A percentile compares a stretch with the other conserved stretches of the same genome.
Conservation (phyloP, 2,329 filamentous ascomycete genomes). For the Sporothrix brunneoviolacea region DNA sequence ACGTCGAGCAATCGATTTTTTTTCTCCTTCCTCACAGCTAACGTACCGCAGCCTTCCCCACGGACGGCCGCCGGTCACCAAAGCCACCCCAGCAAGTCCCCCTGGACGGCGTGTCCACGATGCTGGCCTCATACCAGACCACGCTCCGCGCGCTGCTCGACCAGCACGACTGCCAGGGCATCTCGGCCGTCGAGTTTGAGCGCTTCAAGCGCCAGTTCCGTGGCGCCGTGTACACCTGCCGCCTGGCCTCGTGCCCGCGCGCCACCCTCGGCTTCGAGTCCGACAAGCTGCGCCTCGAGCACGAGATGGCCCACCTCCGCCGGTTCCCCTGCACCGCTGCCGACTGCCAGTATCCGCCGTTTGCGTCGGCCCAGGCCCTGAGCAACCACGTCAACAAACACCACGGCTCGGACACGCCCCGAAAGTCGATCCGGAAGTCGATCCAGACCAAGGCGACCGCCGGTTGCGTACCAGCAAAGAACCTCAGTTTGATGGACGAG, state of each 20-base stretch:
- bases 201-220: constrained; percentile 11
- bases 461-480: too few species aligned
- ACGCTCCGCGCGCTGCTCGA: background rate
- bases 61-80: too few species aligned
- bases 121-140: constrained; percentile 5
- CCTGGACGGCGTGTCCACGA: background rate
- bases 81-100: background rate
- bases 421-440: too few species aligned
- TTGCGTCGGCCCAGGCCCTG: background rate
- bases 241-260: constrained; percentile 3
- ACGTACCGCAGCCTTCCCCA: too few species aligned
- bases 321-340: background rate
- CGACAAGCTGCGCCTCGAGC: background rate
- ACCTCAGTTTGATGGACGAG: too few species aligned
- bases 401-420: too few species aligned
- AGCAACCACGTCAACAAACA: background rate
- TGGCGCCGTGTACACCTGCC: constrained; percentile 1
- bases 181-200: constrained; percentile 7
- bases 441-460: background rate
- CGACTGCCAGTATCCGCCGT: constrained; percentile 9
- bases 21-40: too few species aligned
- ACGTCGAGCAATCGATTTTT: too few species aligned
- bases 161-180: background rate
- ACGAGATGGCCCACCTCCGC: constrained; percentile 7
- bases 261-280: constrained; percentile 4